Percentiles rank a stretch among this genome's conserved stretches.
phyloP scores from a whole-genome alignment of 2,329 filamentous ascomycete genomes.

The Claviceps humidiphila region DNA sequence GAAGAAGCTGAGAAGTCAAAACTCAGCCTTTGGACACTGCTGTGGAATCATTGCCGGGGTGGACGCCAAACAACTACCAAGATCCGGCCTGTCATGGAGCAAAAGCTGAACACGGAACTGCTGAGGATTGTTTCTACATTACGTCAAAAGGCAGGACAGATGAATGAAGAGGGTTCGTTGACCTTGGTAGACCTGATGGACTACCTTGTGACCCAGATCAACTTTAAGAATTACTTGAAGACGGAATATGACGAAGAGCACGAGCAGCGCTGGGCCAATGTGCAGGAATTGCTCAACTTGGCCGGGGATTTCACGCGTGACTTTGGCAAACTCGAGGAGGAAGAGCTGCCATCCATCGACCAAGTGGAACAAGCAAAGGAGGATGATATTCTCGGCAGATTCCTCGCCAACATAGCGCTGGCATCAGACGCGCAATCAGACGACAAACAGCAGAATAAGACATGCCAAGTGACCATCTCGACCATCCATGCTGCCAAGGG shows the following conservation, averaged over 20 bases:
- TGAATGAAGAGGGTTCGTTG: slow-evolving; percentile 15
- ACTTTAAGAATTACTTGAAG: slow-evolving; percentile 62
- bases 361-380: slow-evolving; percentile 57
- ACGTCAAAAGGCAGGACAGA: slow-evolving; percentile 16
- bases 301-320: slow-evolving; percentile 55
- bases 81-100: slow-evolving; percentile 36
- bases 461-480: slow-evolving; percentile 69
- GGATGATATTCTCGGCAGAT: slow-evolving; percentile 52
- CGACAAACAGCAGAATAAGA: slow-evolving; percentile 40
- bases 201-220: slow-evolving; percentile 48
- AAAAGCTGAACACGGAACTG: slow-evolving; percentile 38
- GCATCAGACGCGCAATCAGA: slow-evolving; percentile 63
- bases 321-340: slow-evolving; percentile 32
- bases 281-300: slow-evolving; percentile 74
- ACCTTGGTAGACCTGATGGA: slow-evolving; percentile 36
- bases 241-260: slow-evolving; percentile 59
- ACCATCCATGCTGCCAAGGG: slow-evolving; percentile 96
- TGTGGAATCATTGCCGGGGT: slow-evolving; percentile 42
- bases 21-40: slow-evolving; percentile 62
- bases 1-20: slow-evolving; percentile 62
- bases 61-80: slow-evolving; percentile 33
- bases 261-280: slow-evolving; percentile 73
- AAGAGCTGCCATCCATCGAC: slow-evolving; percentile 53
- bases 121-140: slow-evolving; percentile 28
- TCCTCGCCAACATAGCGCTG: slow-evolving; percentile 83